Base-by-base conservation (phyloP, 805 yeast genomes). In the Zygotorulaspora danielsina region DNA sequence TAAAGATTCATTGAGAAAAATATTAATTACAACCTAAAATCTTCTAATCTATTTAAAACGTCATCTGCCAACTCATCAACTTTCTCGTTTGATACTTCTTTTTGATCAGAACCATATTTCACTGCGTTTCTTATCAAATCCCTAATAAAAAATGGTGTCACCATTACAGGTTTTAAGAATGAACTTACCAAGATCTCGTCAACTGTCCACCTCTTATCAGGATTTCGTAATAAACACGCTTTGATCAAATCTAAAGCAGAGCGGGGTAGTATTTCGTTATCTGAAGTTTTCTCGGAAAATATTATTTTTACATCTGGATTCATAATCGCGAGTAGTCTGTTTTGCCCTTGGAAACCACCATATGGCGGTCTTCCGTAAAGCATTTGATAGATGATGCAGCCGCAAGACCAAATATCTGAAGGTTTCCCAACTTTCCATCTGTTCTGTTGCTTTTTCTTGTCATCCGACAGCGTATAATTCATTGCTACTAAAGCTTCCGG, bases 381-480 rank as follows among this genome's bases (percentile, higher is more conserved):
- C 95, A 93, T 87, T 61, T 93, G 97, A 63, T 88, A 90, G 1
- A 93, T 69, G 3, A 93, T 90, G 60, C 97, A 88, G 0, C 98
- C 98, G 64, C 96, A 84, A 15, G 97, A 88, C 98, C 98, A 93
- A 11, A 93, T 80, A 65, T 93, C 98, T 2, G 97, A 84, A 0
- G 97, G 96, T 53, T 81, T 82, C 1, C 97, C 97, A 8, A 89
- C 95, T 60, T 78, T 84, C 90, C 76, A 71, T 19, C 64, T 63
- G 21, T 53, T 55, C 5, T 51, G 53, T 21, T 49, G 53, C 11
- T 46, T 49, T 17, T 49, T 32, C 26, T 41, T 41, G 7, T 48
- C 54, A 15, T 56, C 55, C 31, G 53, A 57, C 12, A 55, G 52
- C 9, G 57, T 47, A 12, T 59, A 53, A 20, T 44, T 70, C 76